Evolutionary conservation across 352 stramenopile genomes (phyloP), one percentile per base, ranked within the genome.

Genomic region (Phytophthora pistaciae): DNA sequence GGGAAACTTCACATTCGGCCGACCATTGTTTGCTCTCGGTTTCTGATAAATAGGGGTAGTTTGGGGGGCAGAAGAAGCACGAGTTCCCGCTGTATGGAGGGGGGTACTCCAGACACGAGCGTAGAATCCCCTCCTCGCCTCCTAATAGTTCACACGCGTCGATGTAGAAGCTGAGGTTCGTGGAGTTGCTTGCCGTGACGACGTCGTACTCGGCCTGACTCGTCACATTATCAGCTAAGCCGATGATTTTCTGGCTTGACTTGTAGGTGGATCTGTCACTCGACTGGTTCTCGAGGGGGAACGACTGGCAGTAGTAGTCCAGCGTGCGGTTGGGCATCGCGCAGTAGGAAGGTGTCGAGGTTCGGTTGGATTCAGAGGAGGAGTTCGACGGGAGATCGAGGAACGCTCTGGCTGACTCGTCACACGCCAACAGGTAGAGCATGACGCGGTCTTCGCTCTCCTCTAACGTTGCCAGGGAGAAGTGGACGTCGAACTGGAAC

Each of bases 61-160:
- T 79, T 44, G 77, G 66, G 0, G 77, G 80, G 27, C 82, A 90
- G 50, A 73, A 78, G 61, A 84, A 90, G 40, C 80, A 91, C 13
- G 27, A 10, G 18, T 27, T n/a, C 33, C 16, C 18, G 18, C 42
- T 14, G 27, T 23, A 52, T 27, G 66, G 54, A 3, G 59, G 56
- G 36, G 42, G 64, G 27, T 56, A 60, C 38, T 66, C 49, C 2
- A 90, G 70, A 54, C 84, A 91, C 14, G 82, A 89, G 5, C 78
- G 78, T 18, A 91, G 53, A 50, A 90, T 81, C 2, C 63, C 66
- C 0, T 78, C 57, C 1, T 53, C 29, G 0, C 82, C 84, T 6
- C 74, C 84, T 18, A 87, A 59, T 5, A 82, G 70, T 58, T 91
- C 84, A 33, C 84, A 91, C 2, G 84, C 78, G 64, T 91, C 78